Evolutionary conservation across 495 filamentous ascomycete genomes (phyloP), one percentile per base, ranked within the genome.

Genomic region (Margaritispora aquatica): DNA sequence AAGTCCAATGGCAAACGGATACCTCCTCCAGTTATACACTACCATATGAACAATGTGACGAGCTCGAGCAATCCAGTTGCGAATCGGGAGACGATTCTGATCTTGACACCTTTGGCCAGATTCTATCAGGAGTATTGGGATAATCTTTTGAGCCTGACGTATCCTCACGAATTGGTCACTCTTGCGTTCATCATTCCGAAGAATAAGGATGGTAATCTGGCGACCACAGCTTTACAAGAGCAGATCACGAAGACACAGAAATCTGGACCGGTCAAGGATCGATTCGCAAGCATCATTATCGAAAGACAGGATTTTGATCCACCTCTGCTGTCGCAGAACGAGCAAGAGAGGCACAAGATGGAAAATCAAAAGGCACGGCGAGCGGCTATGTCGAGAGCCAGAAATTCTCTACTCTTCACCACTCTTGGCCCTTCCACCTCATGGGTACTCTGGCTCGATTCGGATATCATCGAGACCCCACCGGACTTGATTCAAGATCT

Each of bases 101-200:
- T 98, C 69, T 83, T 97, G 59, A 97, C 94, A 0, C 94, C 94
- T 2, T 84, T 97, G 68, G 88, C 90, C 46, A 82, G 87, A 65
- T 98, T 97, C 75, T 97, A 96, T 73, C 85, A 87, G 63, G 86
- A 76, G 62, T 97, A 96, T 78, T 97, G 95, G 95, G 87, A 92
- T 64, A 97, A 97, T 69, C 77, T 98, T n/a, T 73, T 89, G 44
- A 81, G 83, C 62, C 77, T 98, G 48, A 78, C 72, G 66, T 98
- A 96, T 70, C 95, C 94, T 9, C 95, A 96, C 74, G 90, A 96
- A 48, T 78, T 97, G 44, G 91, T 98, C 66, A 91, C 90, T 0
- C 77, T 98, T 23, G 94, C 90, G n/a, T 98, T 97, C 74, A 98
- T 98, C 67, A 83, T 95, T 26, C 95, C 94, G 9, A 92, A 93